Evolutionary conservation across 139 green algal species (phyloP).

Genomic region (Chloropicon primus): DNA sequence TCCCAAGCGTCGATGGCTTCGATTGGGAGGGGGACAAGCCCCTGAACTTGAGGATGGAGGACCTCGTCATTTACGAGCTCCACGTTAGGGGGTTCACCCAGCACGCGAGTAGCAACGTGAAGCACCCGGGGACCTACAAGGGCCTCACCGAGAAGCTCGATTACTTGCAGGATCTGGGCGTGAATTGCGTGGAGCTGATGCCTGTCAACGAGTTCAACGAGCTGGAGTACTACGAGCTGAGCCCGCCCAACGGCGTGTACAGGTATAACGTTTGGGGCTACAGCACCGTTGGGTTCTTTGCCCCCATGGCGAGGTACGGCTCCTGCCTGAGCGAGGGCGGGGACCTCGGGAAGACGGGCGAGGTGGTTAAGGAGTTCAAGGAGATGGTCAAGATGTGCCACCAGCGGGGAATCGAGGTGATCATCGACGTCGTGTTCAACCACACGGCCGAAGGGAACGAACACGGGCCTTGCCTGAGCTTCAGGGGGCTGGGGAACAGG

Average conservation of each 20-base stretch:
- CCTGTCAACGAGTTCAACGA: conserved; percentile 91
- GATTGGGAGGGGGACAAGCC: not conserved
- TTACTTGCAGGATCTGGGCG: conserved; percentile 47
- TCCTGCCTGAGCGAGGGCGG: conserved; percentile 6
- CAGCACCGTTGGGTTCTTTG: conserved; percentile 72
- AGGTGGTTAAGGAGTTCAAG: conserved; percentile 74
- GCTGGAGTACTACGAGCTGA: conserved; percentile 69
- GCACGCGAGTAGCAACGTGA: conserved; percentile 32
- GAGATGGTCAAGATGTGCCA: conserved; percentile 50
- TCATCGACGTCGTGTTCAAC: conserved; percentile 93
- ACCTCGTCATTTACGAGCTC: conserved; percentile 77
- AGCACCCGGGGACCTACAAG: conserved; percentile 50
- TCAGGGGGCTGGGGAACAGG: conserved; percentile 61
- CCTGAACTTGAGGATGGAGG: conserved; percentile 15
- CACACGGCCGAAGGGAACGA: conserved; percentile 78
- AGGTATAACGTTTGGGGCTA: conserved; percentile 91
- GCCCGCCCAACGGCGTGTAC: conserved; percentile 23
- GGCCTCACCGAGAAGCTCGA: conserved; percentile 61
- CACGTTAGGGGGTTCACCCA: conserved; percentile 70
- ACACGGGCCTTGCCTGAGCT: conserved; percentile 60
- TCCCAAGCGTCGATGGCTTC: not conserved
- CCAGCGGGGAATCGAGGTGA: conserved; percentile 50
- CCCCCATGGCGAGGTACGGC: conserved; percentile 64
- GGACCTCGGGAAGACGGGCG: conserved; percentile 31
- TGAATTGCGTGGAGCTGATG: conserved; percentile 84